phyloP scores from a whole-genome alignment of 2,329 filamentous ascomycete genomes.

The Xylariaceae sp. region DNA sequence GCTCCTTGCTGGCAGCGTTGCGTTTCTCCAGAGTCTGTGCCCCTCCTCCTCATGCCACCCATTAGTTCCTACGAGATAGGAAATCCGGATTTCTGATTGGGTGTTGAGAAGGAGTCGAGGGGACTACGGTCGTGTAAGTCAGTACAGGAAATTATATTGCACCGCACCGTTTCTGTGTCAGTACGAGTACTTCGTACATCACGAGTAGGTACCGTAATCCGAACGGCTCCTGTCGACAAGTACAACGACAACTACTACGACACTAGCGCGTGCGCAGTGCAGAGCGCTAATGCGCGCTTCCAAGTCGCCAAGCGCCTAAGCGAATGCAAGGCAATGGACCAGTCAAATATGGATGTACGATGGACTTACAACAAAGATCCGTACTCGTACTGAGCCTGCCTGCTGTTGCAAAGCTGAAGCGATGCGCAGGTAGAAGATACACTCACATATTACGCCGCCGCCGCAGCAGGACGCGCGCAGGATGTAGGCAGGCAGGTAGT shows the following conservation, averaged over 20 bases:
- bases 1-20: background rate
- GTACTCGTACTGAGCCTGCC: background rate
- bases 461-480: no score
- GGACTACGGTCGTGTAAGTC: no score
- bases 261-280: background rate
- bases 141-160: background rate
- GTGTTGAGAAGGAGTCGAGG: background rate
- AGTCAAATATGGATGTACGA: background rate
- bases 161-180: background rate
- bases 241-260: background rate
- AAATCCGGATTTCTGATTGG: background rate
- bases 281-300: background rate
- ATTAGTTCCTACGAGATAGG: background rate
- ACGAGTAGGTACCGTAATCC: no score
- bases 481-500: no score
- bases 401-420: background rate
- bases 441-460: no score
- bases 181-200: background rate
- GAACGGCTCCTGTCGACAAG: background rate
- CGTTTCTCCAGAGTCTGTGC: background rate
- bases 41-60: background rate
- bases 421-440: background rate
- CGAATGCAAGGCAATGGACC: background rate
- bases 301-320: background rate
- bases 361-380: background rate